Conservation (phyloP, 108 stramenopile species). For the Nitzschia sp. region DNA sequence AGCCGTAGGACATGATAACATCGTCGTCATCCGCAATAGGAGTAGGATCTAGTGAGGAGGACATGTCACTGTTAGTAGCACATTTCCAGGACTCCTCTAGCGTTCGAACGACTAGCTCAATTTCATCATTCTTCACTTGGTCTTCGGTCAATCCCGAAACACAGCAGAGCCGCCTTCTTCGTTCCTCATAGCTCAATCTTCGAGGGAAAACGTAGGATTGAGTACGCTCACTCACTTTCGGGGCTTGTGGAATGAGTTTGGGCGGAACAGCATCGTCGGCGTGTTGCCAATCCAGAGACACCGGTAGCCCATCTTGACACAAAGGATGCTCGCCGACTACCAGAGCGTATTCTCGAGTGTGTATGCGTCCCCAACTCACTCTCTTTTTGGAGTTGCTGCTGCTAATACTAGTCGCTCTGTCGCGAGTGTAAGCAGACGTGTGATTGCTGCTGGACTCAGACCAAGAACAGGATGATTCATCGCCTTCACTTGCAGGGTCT, state of each 20-base stretch:
- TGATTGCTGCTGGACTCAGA: not conserved
- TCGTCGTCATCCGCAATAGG: constrained; percentile 15
- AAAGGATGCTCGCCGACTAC: constrained; percentile 61
- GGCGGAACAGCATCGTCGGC: constrained; percentile 14
- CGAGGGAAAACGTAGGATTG: constrained; percentile 39
- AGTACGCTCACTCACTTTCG: constrained; percentile 20
- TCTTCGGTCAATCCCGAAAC: constrained; percentile 26
- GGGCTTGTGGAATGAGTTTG: constrained; percentile 5
- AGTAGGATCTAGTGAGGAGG: constrained; percentile 8
- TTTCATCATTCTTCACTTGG: constrained; percentile 41
- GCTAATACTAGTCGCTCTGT: too few species aligned
- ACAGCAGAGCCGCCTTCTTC: constrained; percentile 20
- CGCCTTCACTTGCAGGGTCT: constrained; percentile 11
- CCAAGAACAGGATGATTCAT: constrained; percentile 8
- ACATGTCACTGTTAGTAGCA: not conserved
- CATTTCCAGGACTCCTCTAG: constrained; percentile 34
- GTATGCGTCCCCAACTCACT: constrained; percentile 38
- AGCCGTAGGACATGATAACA: constrained; percentile 7
- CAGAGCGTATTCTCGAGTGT: constrained; percentile 45
- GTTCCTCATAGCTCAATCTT: constrained; percentile 36
- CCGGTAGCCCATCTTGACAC: constrained; percentile 47
- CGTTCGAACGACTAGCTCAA: constrained; percentile 35
- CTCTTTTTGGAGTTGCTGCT: constrained; percentile 17
- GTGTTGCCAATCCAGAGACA: constrained; percentile 59
- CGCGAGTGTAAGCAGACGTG: not conserved